phyloP scores from a whole-genome alignment of 129 eudicot species.

The Kitagawia praeruptora region DNA sequence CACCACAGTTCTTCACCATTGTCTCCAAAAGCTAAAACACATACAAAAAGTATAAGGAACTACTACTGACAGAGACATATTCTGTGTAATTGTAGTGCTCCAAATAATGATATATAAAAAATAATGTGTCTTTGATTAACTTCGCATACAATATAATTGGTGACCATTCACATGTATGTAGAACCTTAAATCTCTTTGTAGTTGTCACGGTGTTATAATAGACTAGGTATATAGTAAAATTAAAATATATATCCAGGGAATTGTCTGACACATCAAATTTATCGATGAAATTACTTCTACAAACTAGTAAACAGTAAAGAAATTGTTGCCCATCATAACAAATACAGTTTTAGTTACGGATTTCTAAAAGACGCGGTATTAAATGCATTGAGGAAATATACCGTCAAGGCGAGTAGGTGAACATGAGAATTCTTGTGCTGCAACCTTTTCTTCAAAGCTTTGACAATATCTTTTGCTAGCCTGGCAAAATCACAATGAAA shows the following conservation, averaged over 20 bases:
- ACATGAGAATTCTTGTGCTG: slow-evolving; percentile 90
- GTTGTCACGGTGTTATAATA: too few relatives aligned
- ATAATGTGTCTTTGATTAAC: neutral
- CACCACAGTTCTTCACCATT: too few relatives aligned
- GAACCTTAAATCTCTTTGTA: neutral
- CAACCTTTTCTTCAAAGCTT: slow-evolving; percentile 67
- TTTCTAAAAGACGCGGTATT: neutral
- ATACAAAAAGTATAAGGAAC: too few relatives aligned
- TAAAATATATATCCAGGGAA: neutral
- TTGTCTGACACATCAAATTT: neutral
- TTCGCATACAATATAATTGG: neutral
- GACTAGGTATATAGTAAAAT: neutral
- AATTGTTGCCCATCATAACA: neutral
- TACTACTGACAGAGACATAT: neutral
- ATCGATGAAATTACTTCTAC: neutral
- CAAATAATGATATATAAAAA: neutral
- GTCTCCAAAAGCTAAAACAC: too few relatives aligned
- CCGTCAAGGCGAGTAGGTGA: slow-evolving; percentile 87
- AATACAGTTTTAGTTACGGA: neutral
- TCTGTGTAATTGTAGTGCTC: neutral
- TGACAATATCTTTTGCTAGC: slow-evolving; percentile 78
- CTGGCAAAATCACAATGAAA: slow-evolving; percentile 24
- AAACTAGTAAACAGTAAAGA: neutral
- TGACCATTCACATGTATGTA: neutral
- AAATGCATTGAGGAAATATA: slow-evolving; percentile 16